Evolutionary conservation across 768 basidiomycete species (phyloP), one percentile per base, ranked within the genome.

Genomic region (Leccinum subtestaceum): DNA sequence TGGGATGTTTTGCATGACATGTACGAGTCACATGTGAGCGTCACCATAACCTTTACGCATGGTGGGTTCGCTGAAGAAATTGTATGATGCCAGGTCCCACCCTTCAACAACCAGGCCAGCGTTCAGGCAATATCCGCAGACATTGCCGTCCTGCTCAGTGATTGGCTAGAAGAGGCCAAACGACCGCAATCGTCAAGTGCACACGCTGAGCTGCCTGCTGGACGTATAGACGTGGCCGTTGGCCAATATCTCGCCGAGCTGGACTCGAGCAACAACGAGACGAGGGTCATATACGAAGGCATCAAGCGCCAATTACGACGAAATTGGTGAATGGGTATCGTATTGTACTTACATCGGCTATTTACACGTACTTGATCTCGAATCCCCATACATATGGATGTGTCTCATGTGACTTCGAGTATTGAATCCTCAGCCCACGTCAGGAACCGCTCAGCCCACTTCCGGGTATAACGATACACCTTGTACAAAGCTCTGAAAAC

Each of bases 1-100:
- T 96, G 93, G 84, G 88, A 92, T 64, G 83, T 89, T 21, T 80
- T 93, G 62, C 88, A 92, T 63, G 88, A 88, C 69, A 88, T 93
- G 82, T 91, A 91, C 61, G 89, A 93, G 70, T 91, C 90, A 25
- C 90, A 93, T 77, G 95, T 94, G 72, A 66, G 43, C 5, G 79
- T 72, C 25, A 54, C 19, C 45, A 12, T 31, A 40, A 27, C 31
- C 59, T 58, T 53, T 55, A 57, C 12, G 45, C 49, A 27, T 49
- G 11, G 2, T 19, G 40, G 54, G 49, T 34, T 29, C 38, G 13
- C 56, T 60, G 23, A 66, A 21, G 21, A 31, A 58, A 38, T 29
- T 53, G 29, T 17, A 59, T 32, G 31, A 59, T 32, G 34, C 5
- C 62, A 92, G 89, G 81, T 92, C 21, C 89, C 91, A 15, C 90